A percentile compares a stretch with the other conserved stretches of the same genome.
Conservation (phyloP, 2,329 filamentous ascomycete genomes). For the Cladosporium sp. region DNA sequence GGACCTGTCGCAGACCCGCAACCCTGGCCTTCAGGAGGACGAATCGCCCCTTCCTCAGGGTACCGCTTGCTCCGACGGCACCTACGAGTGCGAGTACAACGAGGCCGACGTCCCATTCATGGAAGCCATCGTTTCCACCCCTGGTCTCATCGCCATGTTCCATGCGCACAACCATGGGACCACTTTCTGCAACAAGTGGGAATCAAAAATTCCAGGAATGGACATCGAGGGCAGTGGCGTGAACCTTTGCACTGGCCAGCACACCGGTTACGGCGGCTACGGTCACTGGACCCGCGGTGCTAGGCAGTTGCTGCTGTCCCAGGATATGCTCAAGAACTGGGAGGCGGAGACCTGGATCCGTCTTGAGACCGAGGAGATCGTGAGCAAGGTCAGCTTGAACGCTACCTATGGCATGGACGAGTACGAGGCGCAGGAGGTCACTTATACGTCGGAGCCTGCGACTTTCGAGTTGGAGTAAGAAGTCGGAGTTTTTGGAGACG, state of each 20-base stretch:
- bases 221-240: conserved; percentile 16
- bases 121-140: conserved; percentile 52
- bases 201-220: conserved; percentile 14
- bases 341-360: conserved; percentile 18
- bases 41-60: conserved; percentile 33
- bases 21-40: conserved; percentile 40
- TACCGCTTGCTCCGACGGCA: conserved; percentile 29
- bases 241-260: conserved; percentile 15
- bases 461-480: background rate
- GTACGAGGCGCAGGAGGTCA: conserved; percentile 12
- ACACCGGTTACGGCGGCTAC: conserved; percentile 17
- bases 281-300: conserved; percentile 18
- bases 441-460: conserved; percentile 6
- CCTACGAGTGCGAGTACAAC: conserved; percentile 31
- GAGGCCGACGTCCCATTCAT: conserved; percentile 59
- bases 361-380: conserved; percentile 14
- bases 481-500: too few relatives aligned
- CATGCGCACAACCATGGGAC: conserved; percentile 59
- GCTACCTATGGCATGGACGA: conserved; percentile 16
- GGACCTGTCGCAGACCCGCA: background rate
- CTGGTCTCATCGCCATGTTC: conserved; percentile 56
- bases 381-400: conserved; percentile 16
- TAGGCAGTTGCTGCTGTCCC: conserved; percentile 14
- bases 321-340: background rate
- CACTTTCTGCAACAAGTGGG: conserved; percentile 16